Conservation (phyloP, 225 moss, liverwort and hornwort genomes). For the Antitrichia curtipendula region DNA sequence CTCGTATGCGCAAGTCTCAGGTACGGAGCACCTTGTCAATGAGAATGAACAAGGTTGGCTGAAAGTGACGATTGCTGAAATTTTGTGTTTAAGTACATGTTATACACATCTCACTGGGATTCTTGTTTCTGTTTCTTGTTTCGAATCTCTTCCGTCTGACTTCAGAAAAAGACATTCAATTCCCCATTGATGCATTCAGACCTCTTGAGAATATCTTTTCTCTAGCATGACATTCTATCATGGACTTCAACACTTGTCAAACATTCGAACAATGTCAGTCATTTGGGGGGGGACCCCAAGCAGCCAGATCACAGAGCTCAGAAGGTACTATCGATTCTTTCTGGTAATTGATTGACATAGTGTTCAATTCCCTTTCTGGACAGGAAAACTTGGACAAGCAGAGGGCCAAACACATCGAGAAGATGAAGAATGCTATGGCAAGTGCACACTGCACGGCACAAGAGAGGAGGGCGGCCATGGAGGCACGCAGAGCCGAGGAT, state of each 20-base stretch:
- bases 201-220: neutral
- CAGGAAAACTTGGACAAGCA: constrained; percentile 46
- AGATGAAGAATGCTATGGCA: constrained; percentile 48
- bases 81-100: no score
- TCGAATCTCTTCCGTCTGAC: neutral
- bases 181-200: neutral
- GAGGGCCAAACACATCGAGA: constrained; percentile 43
- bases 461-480: constrained; percentile 45
- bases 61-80: neutral
- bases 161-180: neutral
- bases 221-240: neutral
- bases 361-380: neutral
- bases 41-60: neutral
- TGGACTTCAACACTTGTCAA: neutral
- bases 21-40: neutral
- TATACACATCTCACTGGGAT: neutral
- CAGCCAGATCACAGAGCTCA: neutral
- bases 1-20: constrained; percentile 42
- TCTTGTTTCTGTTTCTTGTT: neutral
- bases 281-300: neutral
- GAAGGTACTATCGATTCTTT: neutral
- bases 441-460: constrained; percentile 39
- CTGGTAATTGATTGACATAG: neutral
- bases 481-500: constrained; percentile 40
- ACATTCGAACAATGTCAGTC: neutral